These are phyloP conservation scores for Dillenia turbinata DNA, from an alignment of 164 flowering plant species.

Conservation along the genomic window DNA sequence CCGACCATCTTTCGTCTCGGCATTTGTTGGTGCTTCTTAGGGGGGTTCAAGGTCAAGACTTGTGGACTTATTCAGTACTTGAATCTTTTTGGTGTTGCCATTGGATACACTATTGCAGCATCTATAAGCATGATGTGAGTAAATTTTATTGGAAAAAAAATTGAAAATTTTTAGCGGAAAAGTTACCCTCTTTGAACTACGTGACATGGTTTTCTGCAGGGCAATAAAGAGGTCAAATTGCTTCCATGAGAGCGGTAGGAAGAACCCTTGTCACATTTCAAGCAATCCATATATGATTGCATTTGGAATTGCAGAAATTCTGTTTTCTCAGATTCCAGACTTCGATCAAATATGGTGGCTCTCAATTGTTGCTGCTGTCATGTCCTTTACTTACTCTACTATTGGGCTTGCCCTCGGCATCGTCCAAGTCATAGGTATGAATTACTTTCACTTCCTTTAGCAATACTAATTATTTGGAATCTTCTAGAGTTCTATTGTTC, in stretches of 20 bases:
- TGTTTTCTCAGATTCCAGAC: slow-evolving; percentile 51
- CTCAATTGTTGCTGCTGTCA: slow-evolving; percentile 58
- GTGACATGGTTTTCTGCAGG: slow-evolving; percentile 25
- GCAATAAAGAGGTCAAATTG: slow-evolving; percentile 57
- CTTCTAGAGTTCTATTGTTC: neutral
- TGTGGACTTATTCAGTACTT: slow-evolving; percentile 44
- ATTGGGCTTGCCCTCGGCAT: slow-evolving; percentile 54
- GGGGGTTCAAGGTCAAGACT: slow-evolving; percentile 35
- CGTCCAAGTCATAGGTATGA: slow-evolving; percentile 41
- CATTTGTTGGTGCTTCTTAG: slow-evolving; percentile 16
- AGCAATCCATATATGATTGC: slow-evolving; percentile 50
- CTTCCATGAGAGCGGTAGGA: slow-evolving; percentile 39
- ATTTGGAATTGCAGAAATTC: slow-evolving; percentile 37
- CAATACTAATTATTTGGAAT: neutral
- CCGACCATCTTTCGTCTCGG: too few species aligned
- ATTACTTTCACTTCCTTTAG: neutral
- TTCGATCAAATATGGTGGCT: slow-evolving; percentile 63
- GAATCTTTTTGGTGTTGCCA: slow-evolving; percentile 39
- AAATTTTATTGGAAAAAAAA: neutral
- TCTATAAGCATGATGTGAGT: slow-evolving; percentile 59
- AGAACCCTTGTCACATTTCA: slow-evolving; percentile 32
- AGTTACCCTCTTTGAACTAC: neutral
- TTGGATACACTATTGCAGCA: slow-evolving; percentile 58
- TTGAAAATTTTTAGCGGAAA: neutral
- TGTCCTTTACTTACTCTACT: slow-evolving; percentile 61